phyloP scores from a whole-genome alignment of 768 basidiomycete genomes.

The Boletales sp. region DNA sequence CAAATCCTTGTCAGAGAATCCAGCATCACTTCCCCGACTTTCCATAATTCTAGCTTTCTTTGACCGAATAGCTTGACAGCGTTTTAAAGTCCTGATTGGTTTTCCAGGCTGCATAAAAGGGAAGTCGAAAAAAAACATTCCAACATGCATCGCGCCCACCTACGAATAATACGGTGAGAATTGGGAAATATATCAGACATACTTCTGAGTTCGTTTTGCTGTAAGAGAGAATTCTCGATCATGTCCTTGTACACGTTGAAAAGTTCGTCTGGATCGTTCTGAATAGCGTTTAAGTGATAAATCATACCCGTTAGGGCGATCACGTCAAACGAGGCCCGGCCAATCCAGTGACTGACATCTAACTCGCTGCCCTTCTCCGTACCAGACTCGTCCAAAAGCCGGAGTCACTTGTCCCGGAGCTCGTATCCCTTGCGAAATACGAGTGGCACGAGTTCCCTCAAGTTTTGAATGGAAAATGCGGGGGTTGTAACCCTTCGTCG shows the following conservation, averaged over 20 bases:
- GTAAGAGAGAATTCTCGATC: slow-evolving; percentile 70
- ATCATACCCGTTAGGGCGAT: slow-evolving; percentile 82
- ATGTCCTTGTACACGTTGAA: slow-evolving; percentile 82
- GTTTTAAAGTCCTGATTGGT: slow-evolving; percentile 44
- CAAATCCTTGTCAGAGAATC: slow-evolving; percentile 67
- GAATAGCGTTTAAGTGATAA: slow-evolving; percentile 77
- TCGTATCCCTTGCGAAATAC: slow-evolving; percentile 66
- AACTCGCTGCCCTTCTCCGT: slow-evolving; percentile 35
- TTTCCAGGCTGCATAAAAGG: slow-evolving; percentile 47
- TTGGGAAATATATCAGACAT: slow-evolving; percentile 57
- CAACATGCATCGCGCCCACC: slow-evolving; percentile 22
- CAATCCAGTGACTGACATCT: slow-evolving; percentile 80
- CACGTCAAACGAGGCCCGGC: slow-evolving; percentile 84
- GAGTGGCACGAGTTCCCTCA: slow-evolving; percentile 67
- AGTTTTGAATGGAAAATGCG: slow-evolving; percentile 77
- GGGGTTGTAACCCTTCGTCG: slow-evolving; percentile 76
- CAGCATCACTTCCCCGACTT: slow-evolving; percentile 47
- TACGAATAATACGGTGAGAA: slow-evolving; percentile 53
- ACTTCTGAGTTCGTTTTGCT: slow-evolving; percentile 42
- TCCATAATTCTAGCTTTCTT: slow-evolving; percentile 74
- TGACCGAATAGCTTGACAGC: slow-evolving; percentile 64
- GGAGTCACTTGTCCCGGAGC: slow-evolving; percentile 58
- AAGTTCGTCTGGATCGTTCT: slow-evolving; percentile 73
- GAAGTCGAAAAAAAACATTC: not conserved
- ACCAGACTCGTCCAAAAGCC: slow-evolving; percentile 36